phyloP scores from a whole-genome alignment of 1,284 basidiomycete genomes.

The Gymnopus androsaceus region DNA sequence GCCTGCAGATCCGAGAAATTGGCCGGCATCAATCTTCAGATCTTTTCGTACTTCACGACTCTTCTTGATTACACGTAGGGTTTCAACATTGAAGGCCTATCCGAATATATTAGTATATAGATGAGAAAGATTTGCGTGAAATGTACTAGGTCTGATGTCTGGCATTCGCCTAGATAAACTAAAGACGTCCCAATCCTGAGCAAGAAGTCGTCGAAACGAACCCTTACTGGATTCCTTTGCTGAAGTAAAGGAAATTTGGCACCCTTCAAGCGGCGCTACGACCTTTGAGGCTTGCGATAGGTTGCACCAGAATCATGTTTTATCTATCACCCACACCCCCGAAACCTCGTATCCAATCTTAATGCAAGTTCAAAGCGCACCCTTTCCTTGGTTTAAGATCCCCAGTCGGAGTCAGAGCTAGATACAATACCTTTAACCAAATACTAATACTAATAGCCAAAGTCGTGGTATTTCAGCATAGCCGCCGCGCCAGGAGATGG shows the following conservation, averaged over 20 bases:
- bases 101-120: conserved; percentile 3
- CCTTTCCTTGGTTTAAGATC: conserved; percentile 45
- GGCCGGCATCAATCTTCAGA: conserved; percentile 90
- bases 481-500: conserved; percentile 60
- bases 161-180: conserved; percentile 88
- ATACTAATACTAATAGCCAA: too few species aligned
- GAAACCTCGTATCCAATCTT: not conserved
- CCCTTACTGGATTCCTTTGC: conserved; percentile 68
- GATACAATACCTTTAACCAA: conserved; percentile 58
- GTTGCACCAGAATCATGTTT: not conserved
- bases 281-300: conserved; percentile 71
- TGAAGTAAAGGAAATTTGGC: conserved; percentile 87
- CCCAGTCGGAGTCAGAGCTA: conserved; percentile 49
- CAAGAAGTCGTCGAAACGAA: conserved; percentile 44
- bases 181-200: conserved; percentile 47
- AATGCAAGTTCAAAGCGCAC: conserved; percentile 42
- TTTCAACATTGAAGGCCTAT: conserved; percentile 82
- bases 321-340: conserved; percentile 4
- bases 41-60: conserved; percentile 90
- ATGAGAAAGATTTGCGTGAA: conserved; percentile 71
- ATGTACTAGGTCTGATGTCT: conserved; percentile 82
- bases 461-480: conserved; percentile 82
- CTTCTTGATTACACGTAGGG: conserved; percentile 88
- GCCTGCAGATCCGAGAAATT: conserved; percentile 72
- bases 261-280: conserved; percentile 79